Base-by-base conservation (phyloP, 2,329 filamentous ascomycete species). In the Exserohilum rostratum region DNA sequence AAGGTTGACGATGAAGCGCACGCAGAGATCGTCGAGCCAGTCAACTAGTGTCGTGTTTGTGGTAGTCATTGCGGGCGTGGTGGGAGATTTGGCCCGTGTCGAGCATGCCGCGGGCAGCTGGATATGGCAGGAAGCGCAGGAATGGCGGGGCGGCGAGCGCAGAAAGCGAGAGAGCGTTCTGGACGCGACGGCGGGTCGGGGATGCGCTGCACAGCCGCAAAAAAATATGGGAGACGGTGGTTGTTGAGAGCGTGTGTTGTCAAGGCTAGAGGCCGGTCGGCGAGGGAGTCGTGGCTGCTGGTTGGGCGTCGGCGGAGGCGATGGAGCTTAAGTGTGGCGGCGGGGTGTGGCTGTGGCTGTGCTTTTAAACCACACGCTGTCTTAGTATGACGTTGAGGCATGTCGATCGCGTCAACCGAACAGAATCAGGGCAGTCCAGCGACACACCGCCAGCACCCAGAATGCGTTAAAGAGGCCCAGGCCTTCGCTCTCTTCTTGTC, bases 1-100 rank as follows among this genome's bases (percentile, higher is more conserved):
- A 58, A 98, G 85, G 78, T 99, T 98, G 77, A 98, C 91, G 73
- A 99, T 93, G 79, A 99, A 99, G 74, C 96, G 91, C 75, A 96
- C 93, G 78, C 92, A 96, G 56, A 98, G 85, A 79, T 98, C 93
- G 87, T 98, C 93, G 80, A 98, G 84, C 93, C 92, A 96, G 78
- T 96, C 91, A 85, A 92, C 89, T 81, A 96, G 82, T 78, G 87
- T 87, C 90, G 95, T 91, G 77, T 89, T 90, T 82, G 81, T 80
- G 81, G 85, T 83, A 79, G 85, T 82, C 90, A 93, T 93, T 72
- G 50, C 63, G 58, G 46, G 37, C 25, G 59, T 46, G 47, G 53
- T 55, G 17, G 35, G 9, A 27, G 20, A 34, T 46, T 73, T 86
- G 83, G 75, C 75, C 78, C 75, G 77, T 77, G 77, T 80, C 79